Base-by-base conservation (phyloP, 768 basidiomycete genomes). In the Clitopilus hobsonii region DNA sequence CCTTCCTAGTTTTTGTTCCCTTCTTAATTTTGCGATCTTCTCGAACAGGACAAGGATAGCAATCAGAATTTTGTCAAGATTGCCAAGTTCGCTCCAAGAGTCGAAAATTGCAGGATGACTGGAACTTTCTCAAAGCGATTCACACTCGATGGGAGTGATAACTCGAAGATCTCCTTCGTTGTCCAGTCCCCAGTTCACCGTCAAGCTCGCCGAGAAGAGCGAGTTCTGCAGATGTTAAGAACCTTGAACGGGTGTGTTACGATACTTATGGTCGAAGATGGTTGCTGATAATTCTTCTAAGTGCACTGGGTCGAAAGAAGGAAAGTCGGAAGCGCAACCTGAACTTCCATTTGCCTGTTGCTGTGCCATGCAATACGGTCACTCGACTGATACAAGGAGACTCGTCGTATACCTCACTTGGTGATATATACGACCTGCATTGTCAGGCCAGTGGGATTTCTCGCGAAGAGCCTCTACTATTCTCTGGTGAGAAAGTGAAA, bases 271-370 rank as follows among this genome's bases (percentile, higher is more conserved):
- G 13, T 25, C 57, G n/a, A 38, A 57, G 16, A 53, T 25, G 30
- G 28, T 30, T 30, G 51, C 4, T 54, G 13, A 18, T 29, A 51
- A 49, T 61, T 52, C 10, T 45, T 25, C 54, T 54, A 14, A 97
- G 96, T 22, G 88, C 90, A 23, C 74, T 99, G 51, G 74, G 75
- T 50, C 86, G 90, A 55, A 89, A 94, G 68, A 97, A 96, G 67
- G 96, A 99, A 69, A 89, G 84, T 28, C 83, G 96, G 50, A 95
- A 96, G 63, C 84, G 97, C 38, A 94, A 93, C 65, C 79, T 99
- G 27, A 75, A 77, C 38, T 98, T 99, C 82, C 91, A 98, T 67
- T 75, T 98, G 26, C 97, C 97, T 1, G 84, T 88, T 0, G 86
- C 89, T 6, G 77, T 98, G 22, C 90, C 94, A 0, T 88, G 87